Evolutionary conservation across 1,284 basidiomycete species (phyloP), one percentile per base, ranked within the genome.

Genomic region (Trichosporon sp.): DNA sequence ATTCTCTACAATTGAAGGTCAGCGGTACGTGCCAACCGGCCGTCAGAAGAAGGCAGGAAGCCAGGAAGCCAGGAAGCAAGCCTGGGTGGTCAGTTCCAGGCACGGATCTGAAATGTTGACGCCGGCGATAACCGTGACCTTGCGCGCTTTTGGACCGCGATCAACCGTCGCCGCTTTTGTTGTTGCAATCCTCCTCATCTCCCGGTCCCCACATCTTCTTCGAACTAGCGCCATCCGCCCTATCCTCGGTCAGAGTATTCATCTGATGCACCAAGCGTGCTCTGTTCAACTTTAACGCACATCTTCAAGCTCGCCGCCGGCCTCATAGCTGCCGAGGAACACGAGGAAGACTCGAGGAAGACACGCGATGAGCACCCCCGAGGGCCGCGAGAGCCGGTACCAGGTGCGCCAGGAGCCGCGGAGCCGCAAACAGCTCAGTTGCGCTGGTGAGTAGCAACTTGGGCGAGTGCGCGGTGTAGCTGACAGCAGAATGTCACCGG

Each of bases 401-500:
- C 68, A 71, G 31, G 67, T 73, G 14, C 68, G 70, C 32, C 63
- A 73, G 54, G 70, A 75, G 65, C 68, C 63, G 26, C 70, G 74
- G 1, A 66, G 64, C 3, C 65, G 70, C 11, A 73, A 73, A 35
- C 74, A 75, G 69, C 72, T 75, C n/a, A 73, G 71, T 43, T 75
- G 74, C 37, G 74, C 74, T 5, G 74, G 74, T 75, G 21, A 37
- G 73, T 63, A 10, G 4, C 31, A 37, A 14, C 31, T 63, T 26
- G 12, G 0, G 6, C 4, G 26, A 26, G 1, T 35, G 35, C 11
- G 14, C 4, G 1, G 14, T 14, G 38, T 19, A 21, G 38, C 66
- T 70, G 56, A 70, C 67, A 10, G n/a, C 71, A 75, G 74, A 75
- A 64, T 75, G 74, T 21, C 74, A 73, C 40, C 71, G 74, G 1